Conservation (phyloP, 495 filamentous ascomycete genomes). For the Aspergillus cavernicola region DNA sequence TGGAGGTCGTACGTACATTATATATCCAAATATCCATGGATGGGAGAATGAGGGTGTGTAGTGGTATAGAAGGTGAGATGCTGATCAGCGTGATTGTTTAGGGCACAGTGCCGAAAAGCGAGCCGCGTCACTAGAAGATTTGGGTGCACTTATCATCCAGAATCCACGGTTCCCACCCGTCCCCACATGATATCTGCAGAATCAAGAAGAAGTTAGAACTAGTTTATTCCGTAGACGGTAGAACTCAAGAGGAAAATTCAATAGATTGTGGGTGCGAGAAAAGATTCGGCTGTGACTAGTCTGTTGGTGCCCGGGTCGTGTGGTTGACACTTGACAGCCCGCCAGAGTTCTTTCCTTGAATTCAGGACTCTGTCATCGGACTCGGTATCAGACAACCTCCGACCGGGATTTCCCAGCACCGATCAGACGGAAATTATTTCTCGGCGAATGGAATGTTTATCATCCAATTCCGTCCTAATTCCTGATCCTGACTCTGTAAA, state of each 20-base stretch:
- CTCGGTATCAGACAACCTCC: background rate
- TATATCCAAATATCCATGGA: no score
- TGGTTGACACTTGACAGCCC: conserved; percentile 1
- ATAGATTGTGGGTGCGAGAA: background rate
- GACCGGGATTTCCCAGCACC: no score
- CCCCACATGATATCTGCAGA: conserved; percentile 6
- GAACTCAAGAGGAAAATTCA: background rate
- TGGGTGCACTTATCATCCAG: background rate
- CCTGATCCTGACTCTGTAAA: no score
- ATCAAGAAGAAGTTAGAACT: no score
- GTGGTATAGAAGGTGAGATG: background rate
- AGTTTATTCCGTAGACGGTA: no score
- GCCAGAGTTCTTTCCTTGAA: no score
- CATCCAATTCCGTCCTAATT: no score
- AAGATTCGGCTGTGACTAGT: no score
- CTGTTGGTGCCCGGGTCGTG: conserved; percentile 1
- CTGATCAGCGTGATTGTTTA: background rate
- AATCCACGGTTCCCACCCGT: background rate
- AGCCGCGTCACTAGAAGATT: background rate
- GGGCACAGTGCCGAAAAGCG: conserved; percentile 6
- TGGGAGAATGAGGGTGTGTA: no score
- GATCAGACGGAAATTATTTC: no score
- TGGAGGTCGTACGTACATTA: background rate
- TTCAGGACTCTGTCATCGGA: no score
- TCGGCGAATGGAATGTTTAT: no score